phyloP scores from a whole-genome alignment of 163 green algal genomes.

The Scenedesmus sp. region DNA sequence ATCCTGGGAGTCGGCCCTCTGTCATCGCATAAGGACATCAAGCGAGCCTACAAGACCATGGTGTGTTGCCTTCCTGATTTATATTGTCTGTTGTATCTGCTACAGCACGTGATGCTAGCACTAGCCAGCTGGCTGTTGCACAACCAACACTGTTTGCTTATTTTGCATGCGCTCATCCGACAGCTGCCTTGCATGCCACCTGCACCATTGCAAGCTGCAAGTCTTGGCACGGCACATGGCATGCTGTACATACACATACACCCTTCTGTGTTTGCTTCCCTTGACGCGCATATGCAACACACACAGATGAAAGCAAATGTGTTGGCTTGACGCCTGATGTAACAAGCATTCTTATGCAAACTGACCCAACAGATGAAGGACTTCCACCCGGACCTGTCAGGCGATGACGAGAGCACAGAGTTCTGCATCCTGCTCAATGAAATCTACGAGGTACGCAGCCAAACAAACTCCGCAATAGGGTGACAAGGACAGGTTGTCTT shows the following conservation, averaged over 20 bases:
- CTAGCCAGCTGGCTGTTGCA: background rate
- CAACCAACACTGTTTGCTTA: too few relatives aligned
- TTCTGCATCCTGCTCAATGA: conserved; percentile 76
- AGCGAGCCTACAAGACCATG: conserved; percentile 60
- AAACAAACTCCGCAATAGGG: background rate
- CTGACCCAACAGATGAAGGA: conserved; percentile 56
- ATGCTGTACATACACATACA: too few relatives aligned
- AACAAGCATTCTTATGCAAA: background rate
- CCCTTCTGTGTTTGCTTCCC: too few relatives aligned
- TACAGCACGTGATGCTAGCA: background rate
- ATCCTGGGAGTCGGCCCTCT: conserved; percentile 45
- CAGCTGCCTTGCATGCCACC: too few relatives aligned
- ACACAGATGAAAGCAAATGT: too few relatives aligned
- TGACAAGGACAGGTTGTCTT: too few relatives aligned
- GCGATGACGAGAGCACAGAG: conserved; percentile 60
- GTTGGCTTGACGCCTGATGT: background rate
- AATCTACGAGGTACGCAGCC: conserved; percentile 58
- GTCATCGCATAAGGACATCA: conserved; percentile 59
- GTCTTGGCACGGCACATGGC: too few relatives aligned
- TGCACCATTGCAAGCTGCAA: too few relatives aligned
- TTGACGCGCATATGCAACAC: too few relatives aligned
- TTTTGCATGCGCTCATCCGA: too few relatives aligned
- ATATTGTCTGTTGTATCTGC: background rate
- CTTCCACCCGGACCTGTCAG: conserved; percentile 64
- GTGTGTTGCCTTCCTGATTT: background rate